Percentiles rank a stretch among this genome's conserved stretches.
Conservation (phyloP, 768 basidiomycete species). For the Suillus subluteus region DNA sequence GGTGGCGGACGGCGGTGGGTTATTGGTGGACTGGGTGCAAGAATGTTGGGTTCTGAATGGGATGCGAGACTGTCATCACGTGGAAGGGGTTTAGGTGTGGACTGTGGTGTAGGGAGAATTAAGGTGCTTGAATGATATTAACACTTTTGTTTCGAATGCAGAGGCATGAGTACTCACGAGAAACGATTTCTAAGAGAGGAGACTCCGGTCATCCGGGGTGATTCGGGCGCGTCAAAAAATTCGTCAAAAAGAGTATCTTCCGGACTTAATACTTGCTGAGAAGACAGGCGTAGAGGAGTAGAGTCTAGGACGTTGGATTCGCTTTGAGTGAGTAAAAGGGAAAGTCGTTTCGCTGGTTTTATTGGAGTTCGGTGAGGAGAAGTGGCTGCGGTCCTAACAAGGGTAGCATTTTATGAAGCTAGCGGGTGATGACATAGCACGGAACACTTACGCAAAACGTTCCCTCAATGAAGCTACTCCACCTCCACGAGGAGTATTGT, state of each 20-base stretch:
- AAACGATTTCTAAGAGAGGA: conserved; percentile 50
- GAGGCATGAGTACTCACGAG: conserved; percentile 45
- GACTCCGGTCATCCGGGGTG: conserved; percentile 29
- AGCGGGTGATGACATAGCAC: not conserved
- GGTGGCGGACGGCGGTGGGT: conserved; percentile 24
- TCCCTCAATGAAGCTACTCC: conserved; percentile 9
- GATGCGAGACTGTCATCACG: conserved; percentile 22
- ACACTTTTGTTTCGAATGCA: conserved; percentile 18
- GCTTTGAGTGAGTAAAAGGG: conserved; percentile 23
- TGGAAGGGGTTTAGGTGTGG: conserved; percentile 13
- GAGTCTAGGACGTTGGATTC: conserved; percentile 22
- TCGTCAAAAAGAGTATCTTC: not conserved
- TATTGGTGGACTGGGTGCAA: conserved; percentile 25
- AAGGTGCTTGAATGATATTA: conserved; percentile 20
- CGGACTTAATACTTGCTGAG: not conserved
- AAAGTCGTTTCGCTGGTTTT: conserved; percentile 19
- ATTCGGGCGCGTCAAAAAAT: not conserved
- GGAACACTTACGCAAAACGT: conserved; percentile 5
- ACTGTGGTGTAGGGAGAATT: conserved; percentile 42
- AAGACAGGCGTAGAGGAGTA: conserved; percentile 16
- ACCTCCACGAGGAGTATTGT: conserved; percentile 14
- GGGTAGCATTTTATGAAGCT: not conserved
- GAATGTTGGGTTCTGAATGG: conserved; percentile 29
- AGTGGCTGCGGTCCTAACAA: conserved; percentile 18
- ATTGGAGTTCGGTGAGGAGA: conserved; percentile 24